Evolutionary conservation across 2,329 filamentous ascomycete species (phyloP).

Genomic region (Aspergillus fumigatus): DNA sequence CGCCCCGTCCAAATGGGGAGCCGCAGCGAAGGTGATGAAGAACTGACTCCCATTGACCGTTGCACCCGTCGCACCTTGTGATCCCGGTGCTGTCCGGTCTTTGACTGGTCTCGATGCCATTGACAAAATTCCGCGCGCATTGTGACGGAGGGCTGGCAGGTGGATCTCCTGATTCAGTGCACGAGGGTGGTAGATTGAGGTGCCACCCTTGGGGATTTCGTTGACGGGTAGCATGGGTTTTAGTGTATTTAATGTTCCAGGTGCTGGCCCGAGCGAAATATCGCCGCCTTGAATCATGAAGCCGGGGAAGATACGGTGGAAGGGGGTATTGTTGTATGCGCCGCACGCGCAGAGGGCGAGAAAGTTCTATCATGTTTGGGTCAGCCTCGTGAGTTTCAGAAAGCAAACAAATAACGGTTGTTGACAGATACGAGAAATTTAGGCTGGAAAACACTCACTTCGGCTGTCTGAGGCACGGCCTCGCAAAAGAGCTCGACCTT

Average conservation of each 20-base stretch:
- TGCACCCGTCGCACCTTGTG: constrained; percentile 35
- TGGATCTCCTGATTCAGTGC: constrained; percentile 61
- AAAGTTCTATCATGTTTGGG: constrained; percentile 49
- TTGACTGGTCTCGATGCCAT: constrained; percentile 54
- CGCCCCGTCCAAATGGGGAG: constrained; percentile 61
- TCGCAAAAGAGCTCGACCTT: constrained; percentile 98
- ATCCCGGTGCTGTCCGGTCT: constrained; percentile 43
- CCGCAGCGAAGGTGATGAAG: constrained; percentile 58
- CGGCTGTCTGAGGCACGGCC: constrained; percentile 84
- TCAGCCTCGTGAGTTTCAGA: constrained; percentile 2
- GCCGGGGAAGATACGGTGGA: constrained; percentile 58
- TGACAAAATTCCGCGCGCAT: constrained; percentile 53
- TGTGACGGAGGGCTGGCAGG: constrained; percentile 53
- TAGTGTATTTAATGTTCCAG: constrained; percentile 35
- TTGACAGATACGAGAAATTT: background rate
- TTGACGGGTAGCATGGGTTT: constrained; percentile 41
- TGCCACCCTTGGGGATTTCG: constrained; percentile 51
- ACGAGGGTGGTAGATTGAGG: constrained; percentile 49
- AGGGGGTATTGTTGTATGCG: constrained; percentile 58
- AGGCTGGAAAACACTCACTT: constrained; percentile 48
- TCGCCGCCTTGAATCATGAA: constrained; percentile 64
- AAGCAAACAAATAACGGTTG: background rate
- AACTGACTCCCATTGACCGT: constrained; percentile 57
- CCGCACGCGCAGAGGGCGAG: constrained; percentile 60
- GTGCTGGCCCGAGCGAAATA: constrained; percentile 42